A percentile compares a stretch with the other conserved stretches of the same genome.
Evolutionary conservation across 2,329 filamentous ascomycete genomes (phyloP).

Genomic region (Xylaria sp.): DNA sequence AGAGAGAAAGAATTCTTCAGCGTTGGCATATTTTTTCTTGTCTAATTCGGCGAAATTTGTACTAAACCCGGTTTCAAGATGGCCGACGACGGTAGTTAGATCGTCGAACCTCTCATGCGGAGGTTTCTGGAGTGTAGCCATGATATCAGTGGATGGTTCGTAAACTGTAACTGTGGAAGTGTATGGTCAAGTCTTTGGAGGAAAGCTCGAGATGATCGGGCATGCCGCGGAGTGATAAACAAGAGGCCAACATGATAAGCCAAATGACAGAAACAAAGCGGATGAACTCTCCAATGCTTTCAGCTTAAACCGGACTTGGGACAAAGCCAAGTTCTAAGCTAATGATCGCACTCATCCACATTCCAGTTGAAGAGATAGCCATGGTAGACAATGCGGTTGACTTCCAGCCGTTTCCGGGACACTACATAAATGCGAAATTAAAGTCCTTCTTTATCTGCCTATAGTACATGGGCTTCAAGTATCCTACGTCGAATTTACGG

Average conservation of each 20-base stretch:
- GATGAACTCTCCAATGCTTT: neutral
- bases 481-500: neutral
- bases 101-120: neutral
- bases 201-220: neutral
- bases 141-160: neutral
- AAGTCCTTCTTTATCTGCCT: constrained; percentile 12
- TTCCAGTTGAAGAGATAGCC: neutral
- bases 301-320: neutral
- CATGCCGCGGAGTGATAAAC: neutral
- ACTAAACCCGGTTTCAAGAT: neutral
- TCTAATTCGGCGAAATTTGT: neutral
- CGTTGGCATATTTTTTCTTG: neutral
- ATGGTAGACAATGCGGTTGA: neutral
- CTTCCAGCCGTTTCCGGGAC: constrained; percentile 13
- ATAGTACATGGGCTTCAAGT: constrained; percentile 14
- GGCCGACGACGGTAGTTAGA: neutral
- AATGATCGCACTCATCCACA: neutral
- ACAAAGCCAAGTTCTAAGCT: constrained; percentile 13
- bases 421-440: neutral
- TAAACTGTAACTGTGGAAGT: neutral
- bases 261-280: constrained; percentile 11
- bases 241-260: constrained; percentile 12
- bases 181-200: neutral
- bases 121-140: neutral
- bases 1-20: constrained; percentile 3